Evolutionary conservation across 768 basidiomycete genomes (phyloP).

Genomic region (Termitomyces sp.): DNA sequence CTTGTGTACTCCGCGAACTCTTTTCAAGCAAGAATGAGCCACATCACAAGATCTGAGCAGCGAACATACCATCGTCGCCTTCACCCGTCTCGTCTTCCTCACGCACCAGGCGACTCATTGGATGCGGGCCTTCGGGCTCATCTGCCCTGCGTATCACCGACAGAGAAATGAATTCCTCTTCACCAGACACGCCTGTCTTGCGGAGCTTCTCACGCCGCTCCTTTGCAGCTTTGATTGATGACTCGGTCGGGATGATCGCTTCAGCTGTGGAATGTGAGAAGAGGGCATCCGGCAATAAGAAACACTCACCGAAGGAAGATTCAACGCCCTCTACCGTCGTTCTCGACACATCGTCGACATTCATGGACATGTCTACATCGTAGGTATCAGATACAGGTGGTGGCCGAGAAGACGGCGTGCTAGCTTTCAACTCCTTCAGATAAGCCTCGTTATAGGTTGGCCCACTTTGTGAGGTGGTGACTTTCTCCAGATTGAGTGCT

Average conservation of each 20-base stretch:
- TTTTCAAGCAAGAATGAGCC: constrained; percentile 20
- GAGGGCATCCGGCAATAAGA: neutral
- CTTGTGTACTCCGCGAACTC: constrained; percentile 86
- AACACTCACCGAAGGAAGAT: constrained; percentile 21
- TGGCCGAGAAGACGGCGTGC: constrained; percentile 55
- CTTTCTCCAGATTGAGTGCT: constrained; percentile 47
- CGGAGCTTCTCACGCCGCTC: constrained; percentile 70
- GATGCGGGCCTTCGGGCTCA: constrained; percentile 67
- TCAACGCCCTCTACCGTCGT: constrained; percentile 25
- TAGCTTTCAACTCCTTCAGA: constrained; percentile 74
- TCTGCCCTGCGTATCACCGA: constrained; percentile 56
- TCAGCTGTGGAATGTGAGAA: constrained; percentile 19
- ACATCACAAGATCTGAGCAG: neutral
- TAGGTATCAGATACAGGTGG: constrained; percentile 32
- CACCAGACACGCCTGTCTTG: constrained; percentile 33
- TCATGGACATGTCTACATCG: constrained; percentile 47
- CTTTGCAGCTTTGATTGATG: constrained; percentile 66
- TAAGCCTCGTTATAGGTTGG: constrained; percentile 71
- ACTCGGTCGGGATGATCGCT: constrained; percentile 60
- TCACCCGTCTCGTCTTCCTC: constrained; percentile 89
- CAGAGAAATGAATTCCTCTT: constrained; percentile 76
- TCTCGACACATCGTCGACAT: constrained; percentile 34
- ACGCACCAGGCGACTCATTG: constrained; percentile 72
- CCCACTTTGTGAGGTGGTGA: constrained; percentile 46
- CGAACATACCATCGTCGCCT: constrained; percentile 74